Conservation (phyloP, 331 rosid genomes). For the Pyrus hybrid region DNA sequence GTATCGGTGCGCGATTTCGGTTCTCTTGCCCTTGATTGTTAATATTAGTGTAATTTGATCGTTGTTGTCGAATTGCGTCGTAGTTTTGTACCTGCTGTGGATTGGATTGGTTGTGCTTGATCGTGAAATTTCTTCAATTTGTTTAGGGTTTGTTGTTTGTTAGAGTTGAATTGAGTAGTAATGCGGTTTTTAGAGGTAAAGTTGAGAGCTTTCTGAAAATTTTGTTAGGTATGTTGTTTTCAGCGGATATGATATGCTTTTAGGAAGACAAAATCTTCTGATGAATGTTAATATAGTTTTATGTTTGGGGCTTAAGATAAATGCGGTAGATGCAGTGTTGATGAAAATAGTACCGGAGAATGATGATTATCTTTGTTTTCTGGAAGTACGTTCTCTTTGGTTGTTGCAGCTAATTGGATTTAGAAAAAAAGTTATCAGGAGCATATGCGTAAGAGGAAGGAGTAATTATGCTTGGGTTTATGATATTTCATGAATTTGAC, state of each 20-base stretch:
- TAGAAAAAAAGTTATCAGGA: not conserved
- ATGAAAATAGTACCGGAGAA: not conserved
- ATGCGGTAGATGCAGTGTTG: not conserved
- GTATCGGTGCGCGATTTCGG: not conserved
- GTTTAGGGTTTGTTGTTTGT: conserved; percentile 15
- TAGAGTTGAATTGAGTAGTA: conserved; percentile 17
- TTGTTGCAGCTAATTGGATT: not conserved
- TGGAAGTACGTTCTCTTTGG: not conserved
- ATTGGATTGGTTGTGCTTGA: not conserved
- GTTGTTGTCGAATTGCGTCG: not conserved
- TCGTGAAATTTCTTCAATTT: conserved; percentile 4
- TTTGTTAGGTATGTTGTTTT: not conserved
- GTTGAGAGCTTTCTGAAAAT: not conserved
- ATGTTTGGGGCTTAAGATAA: not conserved
- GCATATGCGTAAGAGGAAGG: not conserved
- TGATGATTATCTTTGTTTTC: not conserved
- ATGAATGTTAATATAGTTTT: not conserved
- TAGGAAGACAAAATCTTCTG: not conserved
- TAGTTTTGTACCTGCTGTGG: not conserved
- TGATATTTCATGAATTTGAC: not conserved
- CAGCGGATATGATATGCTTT: not conserved
- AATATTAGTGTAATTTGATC: not conserved
- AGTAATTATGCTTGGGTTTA: conserved; percentile 5
- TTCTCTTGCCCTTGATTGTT: not conserved
- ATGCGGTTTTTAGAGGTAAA: not conserved